These are phyloP conservation scores for Exophiala bonariae DNA, from an alignment of 2,329 filamentous ascomycete genomes.

Conservation along the genomic window DNA sequence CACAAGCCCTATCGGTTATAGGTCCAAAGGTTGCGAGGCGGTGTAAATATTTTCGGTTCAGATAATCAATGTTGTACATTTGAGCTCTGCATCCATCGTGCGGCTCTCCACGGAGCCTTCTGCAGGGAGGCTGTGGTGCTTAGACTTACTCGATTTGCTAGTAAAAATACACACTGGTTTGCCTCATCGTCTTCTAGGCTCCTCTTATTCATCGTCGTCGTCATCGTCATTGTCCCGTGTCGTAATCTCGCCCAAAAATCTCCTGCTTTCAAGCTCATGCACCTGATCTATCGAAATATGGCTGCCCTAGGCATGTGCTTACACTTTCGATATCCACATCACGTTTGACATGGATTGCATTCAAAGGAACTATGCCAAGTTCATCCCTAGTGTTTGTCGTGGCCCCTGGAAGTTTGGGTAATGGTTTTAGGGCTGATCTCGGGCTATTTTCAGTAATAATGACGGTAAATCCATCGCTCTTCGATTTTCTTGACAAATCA, in stretches of 20 bases:
- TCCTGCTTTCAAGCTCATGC: too few relatives aligned
- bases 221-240: background rate
- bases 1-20: too few relatives aligned
- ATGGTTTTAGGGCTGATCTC: background rate
- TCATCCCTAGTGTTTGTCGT: background rate
- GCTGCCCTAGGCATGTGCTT: background rate
- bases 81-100: too few relatives aligned
- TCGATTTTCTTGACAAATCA: background rate
- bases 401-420: background rate
- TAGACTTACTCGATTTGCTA: too few relatives aligned
- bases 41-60: too few relatives aligned
- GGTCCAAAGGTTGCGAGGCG: too few relatives aligned
- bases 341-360: background rate
- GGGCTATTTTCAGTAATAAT: background rate
- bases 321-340: slow-evolving; percentile 1
- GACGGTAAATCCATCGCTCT: background rate
- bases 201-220: background rate
- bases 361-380: background rate
- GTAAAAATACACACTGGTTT: background rate
- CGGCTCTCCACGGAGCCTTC: too few relatives aligned
- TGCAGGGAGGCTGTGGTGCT: too few relatives aligned
- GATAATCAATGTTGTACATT: too few relatives aligned
- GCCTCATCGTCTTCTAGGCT: background rate
- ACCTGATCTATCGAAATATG: too few relatives aligned
- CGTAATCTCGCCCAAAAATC: background rate